These are phyloP conservation scores for Kwoniella pini DNA, from an alignment of 768 basidiomycete species.

Conservation along the genomic window DNA sequence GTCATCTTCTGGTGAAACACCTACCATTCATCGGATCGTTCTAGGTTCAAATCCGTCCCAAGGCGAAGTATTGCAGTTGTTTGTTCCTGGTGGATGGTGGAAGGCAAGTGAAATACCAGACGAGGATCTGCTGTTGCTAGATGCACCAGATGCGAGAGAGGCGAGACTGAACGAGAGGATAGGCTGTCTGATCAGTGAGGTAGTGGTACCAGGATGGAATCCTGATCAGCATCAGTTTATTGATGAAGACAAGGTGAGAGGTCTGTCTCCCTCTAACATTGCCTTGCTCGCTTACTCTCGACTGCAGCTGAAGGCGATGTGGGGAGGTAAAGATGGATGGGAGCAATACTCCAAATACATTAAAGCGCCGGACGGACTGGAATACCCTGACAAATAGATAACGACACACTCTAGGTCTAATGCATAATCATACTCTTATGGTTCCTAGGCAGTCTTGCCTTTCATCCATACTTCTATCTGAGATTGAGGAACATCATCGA, in stretches of 20 bases:
- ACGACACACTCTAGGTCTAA: not conserved
- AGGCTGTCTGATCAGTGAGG: slow-evolving; percentile 64
- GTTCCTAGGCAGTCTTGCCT: not conserved
- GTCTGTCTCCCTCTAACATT: not conserved
- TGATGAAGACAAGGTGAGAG: slow-evolving; percentile 41
- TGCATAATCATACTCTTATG: not conserved
- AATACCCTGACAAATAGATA: slow-evolving; percentile 24
- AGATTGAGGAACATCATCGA: slow-evolving; percentile 79
- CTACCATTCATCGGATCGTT: slow-evolving; percentile 40
- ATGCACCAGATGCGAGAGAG: slow-evolving; percentile 9
- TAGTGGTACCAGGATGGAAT: slow-evolving; percentile 61
- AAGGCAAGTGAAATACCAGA: slow-evolving; percentile 53
- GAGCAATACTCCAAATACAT: slow-evolving; percentile 30
- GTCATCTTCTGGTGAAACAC: not conserved
- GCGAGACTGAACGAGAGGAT: slow-evolving; percentile 45
- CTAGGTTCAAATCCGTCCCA: slow-evolving; percentile 58
- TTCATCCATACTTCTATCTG: slow-evolving; percentile 69
- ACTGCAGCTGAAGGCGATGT: slow-evolving; percentile 30
- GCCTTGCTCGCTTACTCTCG: not conserved
- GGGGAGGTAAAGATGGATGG: slow-evolving; percentile 26
- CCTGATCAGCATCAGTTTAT: slow-evolving; percentile 47
- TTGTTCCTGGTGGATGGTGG: slow-evolving; percentile 56
- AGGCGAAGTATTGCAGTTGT: slow-evolving; percentile 60
- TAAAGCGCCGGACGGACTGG: slow-evolving; percentile 28
- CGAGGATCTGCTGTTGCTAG: slow-evolving; percentile 42